These are phyloP conservation scores for Reutealis trisperma DNA, from an alignment of 345 rosid species.

Conservation along the genomic window DNA sequence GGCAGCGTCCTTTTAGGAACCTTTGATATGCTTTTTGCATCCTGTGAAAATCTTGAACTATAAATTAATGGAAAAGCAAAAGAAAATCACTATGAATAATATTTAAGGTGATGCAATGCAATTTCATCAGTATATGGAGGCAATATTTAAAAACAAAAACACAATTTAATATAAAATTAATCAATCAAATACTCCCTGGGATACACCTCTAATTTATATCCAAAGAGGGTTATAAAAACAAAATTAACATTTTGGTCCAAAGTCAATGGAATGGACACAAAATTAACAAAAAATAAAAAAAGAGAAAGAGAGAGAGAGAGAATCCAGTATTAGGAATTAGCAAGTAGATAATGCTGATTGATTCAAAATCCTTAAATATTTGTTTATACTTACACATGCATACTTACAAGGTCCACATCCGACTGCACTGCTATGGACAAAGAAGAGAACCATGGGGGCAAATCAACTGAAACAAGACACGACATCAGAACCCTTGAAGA, in stretches of 20 bases:
- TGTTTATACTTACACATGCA: slow-evolving; percentile 13
- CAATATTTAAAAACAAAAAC: background rate
- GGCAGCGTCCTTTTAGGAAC: slow-evolving; percentile 62
- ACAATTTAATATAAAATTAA: background rate
- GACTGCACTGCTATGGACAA: slow-evolving; percentile 68
- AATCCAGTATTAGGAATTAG: background rate
- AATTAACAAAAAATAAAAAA: background rate
- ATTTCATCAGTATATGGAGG: background rate
- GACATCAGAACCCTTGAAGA: slow-evolving; percentile 19
- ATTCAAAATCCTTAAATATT: background rate
- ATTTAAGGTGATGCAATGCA: background rate
- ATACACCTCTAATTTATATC: background rate
- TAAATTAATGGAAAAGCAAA: slow-evolving; percentile 12
- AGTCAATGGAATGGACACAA: background rate
- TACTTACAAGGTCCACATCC: slow-evolving; percentile 83
- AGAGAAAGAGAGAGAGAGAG: too few relatives aligned
- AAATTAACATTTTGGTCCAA: background rate
- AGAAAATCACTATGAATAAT: background rate
- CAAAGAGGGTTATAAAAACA: background rate
- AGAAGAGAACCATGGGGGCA: slow-evolving; percentile 92
- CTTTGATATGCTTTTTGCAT: slow-evolving; percentile 40
- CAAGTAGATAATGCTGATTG: background rate
- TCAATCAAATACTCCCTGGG: background rate
- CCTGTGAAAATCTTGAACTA: slow-evolving; percentile 41
- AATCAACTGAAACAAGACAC: slow-evolving; percentile 66